These are phyloP conservation scores for Golovinomyces cichoracearum DNA, from an alignment of 2,329 filamentous ascomycete genomes.

Conservation along the genomic window DNA sequence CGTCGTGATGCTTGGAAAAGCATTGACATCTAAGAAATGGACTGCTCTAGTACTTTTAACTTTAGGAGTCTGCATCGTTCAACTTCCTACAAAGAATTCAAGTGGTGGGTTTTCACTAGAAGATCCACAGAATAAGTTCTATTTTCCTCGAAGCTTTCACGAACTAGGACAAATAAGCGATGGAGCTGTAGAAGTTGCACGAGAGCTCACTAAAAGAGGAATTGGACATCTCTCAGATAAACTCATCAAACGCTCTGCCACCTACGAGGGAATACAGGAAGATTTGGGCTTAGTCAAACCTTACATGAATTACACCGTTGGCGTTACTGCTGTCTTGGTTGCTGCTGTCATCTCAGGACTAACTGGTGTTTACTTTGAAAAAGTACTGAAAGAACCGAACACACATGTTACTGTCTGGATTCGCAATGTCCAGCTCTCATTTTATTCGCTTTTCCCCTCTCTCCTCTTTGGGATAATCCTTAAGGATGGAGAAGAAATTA, in stretches of 20 bases:
- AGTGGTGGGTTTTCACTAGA: conserved; percentile 33
- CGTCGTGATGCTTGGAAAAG: conserved; percentile 46
- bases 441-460: conserved; percentile 80
- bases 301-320: conserved; percentile 52
- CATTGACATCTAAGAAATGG: conserved; percentile 52
- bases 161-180: conserved; percentile 41
- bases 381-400: conserved; percentile 66
- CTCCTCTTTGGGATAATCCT: conserved; percentile 65
- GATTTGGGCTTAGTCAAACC: conserved; percentile 25
- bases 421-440: conserved; percentile 77
- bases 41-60: conserved; percentile 53
- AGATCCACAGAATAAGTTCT: conserved; percentile 27
- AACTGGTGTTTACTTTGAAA: conserved; percentile 72
- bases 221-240: conserved; percentile 17
- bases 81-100: conserved; percentile 34
- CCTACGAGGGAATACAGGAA: conserved; percentile 66
- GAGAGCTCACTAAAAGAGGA: conserved; percentile 25
- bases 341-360: conserved; percentile 61
- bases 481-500: conserved; percentile 64
- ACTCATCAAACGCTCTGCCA: conserved; percentile 48
- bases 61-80: conserved; percentile 60
- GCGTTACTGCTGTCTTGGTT: conserved; percentile 50
- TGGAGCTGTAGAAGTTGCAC: conserved; percentile 23
- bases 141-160: conserved; percentile 57
- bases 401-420: conserved; percentile 64